Evolutionary conservation across 1,284 basidiomycete species (phyloP), one percentile per base, ranked within the genome.

Genomic region (Ustilago lituana): DNA sequence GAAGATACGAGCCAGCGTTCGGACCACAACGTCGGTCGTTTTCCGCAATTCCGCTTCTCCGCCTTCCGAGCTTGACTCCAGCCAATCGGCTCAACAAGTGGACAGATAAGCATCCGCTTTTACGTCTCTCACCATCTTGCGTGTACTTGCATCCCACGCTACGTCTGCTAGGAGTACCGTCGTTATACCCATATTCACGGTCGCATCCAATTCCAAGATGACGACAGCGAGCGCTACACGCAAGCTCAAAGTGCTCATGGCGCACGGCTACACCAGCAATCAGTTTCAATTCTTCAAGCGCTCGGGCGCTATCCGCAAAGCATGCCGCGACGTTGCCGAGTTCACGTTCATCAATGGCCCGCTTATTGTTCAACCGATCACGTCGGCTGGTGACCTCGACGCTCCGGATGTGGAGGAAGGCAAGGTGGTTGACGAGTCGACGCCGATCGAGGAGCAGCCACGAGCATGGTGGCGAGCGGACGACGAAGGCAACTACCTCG

Each of bases 241-340:
- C 14, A 78, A 78, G 57, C 66, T 77, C 37, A 61, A 66, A 14
- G 59, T 81, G 31, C 72, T 80, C 20, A 71, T 78, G 54, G 65
- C 80, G 12, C 80, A 82, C 40, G 79, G 80, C 46, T 82, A 77
- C 59, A 79, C 80, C 20, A 69, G 69, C 53, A 82, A 82, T 52
- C 56, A 50, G n/a, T 72, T 73, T 47, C 66, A 74, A 14, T 74
- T 77, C 53, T 48, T 58, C 47, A 59, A 67, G 38, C 63, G 79
- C 2, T 57, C 75, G 5, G 73, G 71, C 9, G 76, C 79, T 3
- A 68, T 82, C 22, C 70, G 78, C 36, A 80, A 78, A 36, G 75
- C 74, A 12, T 79, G 76, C 48, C 53, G 66, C 6, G 77, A 79
- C 22, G 73, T 79, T 1, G 78, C 76, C 54, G 79, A 80, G 9